phyloP scores from a whole-genome alignment of 2,329 filamentous ascomycete genomes.

The Coleophoma crateriformis region DNA sequence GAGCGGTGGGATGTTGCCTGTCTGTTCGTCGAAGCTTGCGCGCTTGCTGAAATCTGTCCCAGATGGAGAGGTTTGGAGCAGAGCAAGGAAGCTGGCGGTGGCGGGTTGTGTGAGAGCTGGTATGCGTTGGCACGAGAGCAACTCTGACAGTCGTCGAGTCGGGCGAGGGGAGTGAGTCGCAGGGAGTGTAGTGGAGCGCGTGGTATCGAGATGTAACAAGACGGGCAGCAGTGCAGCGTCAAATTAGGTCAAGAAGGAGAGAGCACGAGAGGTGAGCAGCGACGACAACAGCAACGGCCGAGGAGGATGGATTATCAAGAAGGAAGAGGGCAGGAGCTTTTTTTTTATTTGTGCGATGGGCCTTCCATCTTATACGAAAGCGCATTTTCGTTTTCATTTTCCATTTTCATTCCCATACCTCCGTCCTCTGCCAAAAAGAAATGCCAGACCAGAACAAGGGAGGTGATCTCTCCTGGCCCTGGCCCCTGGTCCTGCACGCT shows the following conservation, averaged over 20 bases:
- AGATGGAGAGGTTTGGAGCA: not conserved
- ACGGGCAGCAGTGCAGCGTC: not conserved
- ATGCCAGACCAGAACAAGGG: slow-evolving; percentile 7
- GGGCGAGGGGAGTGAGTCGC: not conserved
- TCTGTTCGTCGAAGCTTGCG: not conserved
- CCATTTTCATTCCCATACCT: no score
- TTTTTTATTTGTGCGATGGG: slow-evolving; percentile 17
- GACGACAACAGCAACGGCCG: slow-evolving; percentile 1
- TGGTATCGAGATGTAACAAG: no score
- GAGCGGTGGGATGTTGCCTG: not conserved
- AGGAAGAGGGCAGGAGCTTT: slow-evolving; percentile 6
- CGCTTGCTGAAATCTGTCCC: not conserved
- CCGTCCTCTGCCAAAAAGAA: not conserved
- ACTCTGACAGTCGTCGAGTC: not conserved
- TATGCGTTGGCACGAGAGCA: not conserved
- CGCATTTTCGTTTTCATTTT: no score
- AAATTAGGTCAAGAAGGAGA: not conserved
- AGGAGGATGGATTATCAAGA: slow-evolving; percentile 3
- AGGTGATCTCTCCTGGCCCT: slow-evolving; percentile 17
- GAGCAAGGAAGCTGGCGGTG: no score
- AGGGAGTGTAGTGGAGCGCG: not conserved
- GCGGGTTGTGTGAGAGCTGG: not conserved
- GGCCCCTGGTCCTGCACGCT: slow-evolving; percentile 10
- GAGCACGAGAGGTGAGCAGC: not conserved
- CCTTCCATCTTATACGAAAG: slow-evolving; percentile 23